Evolutionary conservation across 805 yeast genomes (phyloP), one percentile per base, ranked within the genome.

Genomic region (Dipodascopsis uninucleata): DNA sequence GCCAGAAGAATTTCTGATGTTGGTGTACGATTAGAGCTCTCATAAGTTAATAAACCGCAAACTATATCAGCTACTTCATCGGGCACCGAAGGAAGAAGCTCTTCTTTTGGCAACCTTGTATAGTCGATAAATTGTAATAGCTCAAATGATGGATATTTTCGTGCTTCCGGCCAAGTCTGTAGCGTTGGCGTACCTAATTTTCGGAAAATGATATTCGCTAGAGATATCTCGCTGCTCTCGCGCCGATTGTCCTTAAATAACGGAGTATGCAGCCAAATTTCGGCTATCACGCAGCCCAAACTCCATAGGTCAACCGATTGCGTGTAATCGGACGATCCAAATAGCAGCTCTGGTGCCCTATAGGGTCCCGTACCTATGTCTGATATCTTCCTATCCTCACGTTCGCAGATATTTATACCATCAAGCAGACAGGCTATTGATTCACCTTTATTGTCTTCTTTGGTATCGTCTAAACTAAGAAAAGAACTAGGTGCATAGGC

Each of bases 281-380:
- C 61, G n/a, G 81, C 76, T 38, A 80, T 55, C 1, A 84, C 57
- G 8, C 86, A 73, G 0, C 86, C 94, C 16, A 77, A 60, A 1
- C 84, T 68, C 95, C 95, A 85, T 12, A 83, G 68, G 56, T 85
- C 95, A 6, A 85, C 67, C 31, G 71, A 77, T 28, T 58, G 61
- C 2, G 72, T 65, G 58, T 85, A 85, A 47, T 70, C 67, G 1
- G 67, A 50, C n/a, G 75, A 63, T 0, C 85, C 84, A 39, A 83
- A 72, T 32, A 85, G 66, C 36, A 82, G 64, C 58, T 85, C 95
- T 0, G 94, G 90, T 0, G 93, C 80, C 48, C 82, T 79, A 63
- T 77, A 86, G 26, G 71, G 70, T 1, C 81, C 79, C 0, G 89
- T 81, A 17, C 82, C 72, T 3, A 86, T 79, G 45, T 75, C 78